Evolutionary conservation across 306 rosid genomes (phyloP), one percentile per base, ranked within the genome.

Genomic region (Hylodesmum podocarpum): DNA sequence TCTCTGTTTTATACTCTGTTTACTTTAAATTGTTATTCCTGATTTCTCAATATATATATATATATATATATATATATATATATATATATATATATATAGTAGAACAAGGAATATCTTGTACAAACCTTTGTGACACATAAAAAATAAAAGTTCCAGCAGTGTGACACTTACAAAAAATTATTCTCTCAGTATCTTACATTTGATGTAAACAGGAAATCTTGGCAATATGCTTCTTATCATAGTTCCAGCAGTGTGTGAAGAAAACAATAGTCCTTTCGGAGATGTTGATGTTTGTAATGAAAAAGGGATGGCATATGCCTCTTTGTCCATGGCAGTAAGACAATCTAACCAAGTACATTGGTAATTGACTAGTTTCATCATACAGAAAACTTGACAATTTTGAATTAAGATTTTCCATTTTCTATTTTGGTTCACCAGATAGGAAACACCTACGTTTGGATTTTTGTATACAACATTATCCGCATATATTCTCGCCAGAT

Each of bases 271-370:
- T 36, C 82, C 79, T 54, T 82, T 82, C 46, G 86, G 86, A 15
- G 83, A 12, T 27, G 16, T 37, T n/a, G 83, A 66, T 47, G 37
- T 25, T 41, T 82, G 86, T 11, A 14, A 18, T 6, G 14, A 19
- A 72, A 55, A 78, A 36, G 83, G 80, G 19, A 9, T 82, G 77
- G 67, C 77, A 34, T 82, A 72, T 66, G 76, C 80, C 50, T 72
- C 86, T 11, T 9, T 82, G 8, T 82, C 83, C 13, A 72, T 82
- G 83, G 86, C 80, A 36, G 83, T 82, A 82, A 72, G 83, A 46
- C 18, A 34, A 31, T 64, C 37, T n/a, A 40, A 15, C 36, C n/a
- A 6, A 2, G 6, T 15, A 61, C 14, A 19, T 22, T 68, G n/a
- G 33, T 25, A 15, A 10, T 37, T 59, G 29, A 58, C 5, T 19